Evolutionary conservation across 2,329 filamentous ascomycete species (phyloP).

Genomic region (Hypomyces rosellus): DNA sequence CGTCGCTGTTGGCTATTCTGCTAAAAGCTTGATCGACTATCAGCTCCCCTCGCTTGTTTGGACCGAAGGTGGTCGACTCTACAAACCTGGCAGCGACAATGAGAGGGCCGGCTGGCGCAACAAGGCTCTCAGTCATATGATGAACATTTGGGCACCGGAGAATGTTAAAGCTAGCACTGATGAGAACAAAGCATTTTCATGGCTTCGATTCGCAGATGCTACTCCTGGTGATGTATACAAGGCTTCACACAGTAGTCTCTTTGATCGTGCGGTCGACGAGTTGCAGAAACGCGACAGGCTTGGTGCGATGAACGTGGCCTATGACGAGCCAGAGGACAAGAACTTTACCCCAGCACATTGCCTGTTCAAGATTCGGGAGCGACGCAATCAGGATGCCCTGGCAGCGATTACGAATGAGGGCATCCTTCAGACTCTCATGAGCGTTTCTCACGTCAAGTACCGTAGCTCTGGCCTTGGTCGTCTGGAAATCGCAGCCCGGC

Average conservation of each 20-base stretch:
- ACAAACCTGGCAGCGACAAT: slow-evolving; percentile 69
- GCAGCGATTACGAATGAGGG: slow-evolving; percentile 67
- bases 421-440: slow-evolving; percentile 68
- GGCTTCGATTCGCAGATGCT: slow-evolving; percentile 77
- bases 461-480: slow-evolving; percentile 64
- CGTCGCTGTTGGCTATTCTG: slow-evolving; percentile 79
- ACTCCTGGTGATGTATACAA: slow-evolving; percentile 67
- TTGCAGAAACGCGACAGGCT: slow-evolving; percentile 52
- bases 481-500: slow-evolving; percentile 74
- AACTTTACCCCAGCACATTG: slow-evolving; percentile 67
- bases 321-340: slow-evolving; percentile 58
- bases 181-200: slow-evolving; percentile 69
- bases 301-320: slow-evolving; percentile 59
- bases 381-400: slow-evolving; percentile 59
- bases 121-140: slow-evolving; percentile 69
- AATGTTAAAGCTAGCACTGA: slow-evolving; percentile 61
- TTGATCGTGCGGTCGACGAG: slow-evolving; percentile 65
- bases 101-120: slow-evolving; percentile 69
- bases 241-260: slow-evolving; percentile 62
- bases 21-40: slow-evolving; percentile 80
- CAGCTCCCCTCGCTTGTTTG: slow-evolving; percentile 76
- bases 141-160: slow-evolving; percentile 86
- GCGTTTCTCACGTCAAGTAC: slow-evolving; percentile 63
- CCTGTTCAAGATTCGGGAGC: slow-evolving; percentile 72
- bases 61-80: slow-evolving; percentile 69